A percentile compares a stretch with the other conserved stretches of the same genome.
Conservation (phyloP, 2,329 filamentous ascomycete genomes). For the Aspergillus sp. region DNA sequence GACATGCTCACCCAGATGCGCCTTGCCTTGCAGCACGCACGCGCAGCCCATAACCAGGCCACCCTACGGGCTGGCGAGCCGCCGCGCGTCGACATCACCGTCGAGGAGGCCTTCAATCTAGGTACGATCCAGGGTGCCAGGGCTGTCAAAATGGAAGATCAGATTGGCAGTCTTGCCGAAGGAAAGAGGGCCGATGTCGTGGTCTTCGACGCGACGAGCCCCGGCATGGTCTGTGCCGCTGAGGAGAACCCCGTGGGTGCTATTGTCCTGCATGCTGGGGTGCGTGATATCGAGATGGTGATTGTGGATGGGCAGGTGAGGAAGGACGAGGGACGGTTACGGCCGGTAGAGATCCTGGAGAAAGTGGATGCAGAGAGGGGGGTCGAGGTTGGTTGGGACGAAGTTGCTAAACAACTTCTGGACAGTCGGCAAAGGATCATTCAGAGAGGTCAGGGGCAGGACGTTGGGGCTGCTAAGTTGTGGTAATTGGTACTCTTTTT, state of each 20-base stretch:
- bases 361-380: background rate
- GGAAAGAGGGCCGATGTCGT: slow-evolving; percentile 33
- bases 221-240: slow-evolving; percentile 27
- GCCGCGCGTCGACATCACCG: slow-evolving; percentile 12
- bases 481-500: background rate
- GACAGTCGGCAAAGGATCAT: background rate
- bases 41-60: slow-evolving; percentile 17
- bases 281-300: slow-evolving; percentile 28
- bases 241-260: slow-evolving; percentile 30
- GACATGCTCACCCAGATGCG: slow-evolving; percentile 29
- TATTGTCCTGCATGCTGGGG: slow-evolving; percentile 28
- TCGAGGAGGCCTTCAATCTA: slow-evolving; percentile 28
- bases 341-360: slow-evolving; percentile 7
- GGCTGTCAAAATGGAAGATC: slow-evolving; percentile 25
- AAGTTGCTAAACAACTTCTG: background rate
- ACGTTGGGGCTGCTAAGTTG: background rate
- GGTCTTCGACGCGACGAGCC: slow-evolving; percentile 27
- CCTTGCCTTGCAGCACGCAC: slow-evolving; percentile 24
- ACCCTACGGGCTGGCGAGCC: slow-evolving; percentile 9
- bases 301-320: slow-evolving; percentile 27
- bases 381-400: background rate
- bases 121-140: slow-evolving; percentile 32
- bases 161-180: slow-evolving; percentile 26
- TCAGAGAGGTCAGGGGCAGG: background rate
- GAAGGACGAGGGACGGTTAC: slow-evolving; percentile 17